Conservation (phyloP, 495 filamentous ascomycete genomes). For the Cercophora sp. region DNA sequence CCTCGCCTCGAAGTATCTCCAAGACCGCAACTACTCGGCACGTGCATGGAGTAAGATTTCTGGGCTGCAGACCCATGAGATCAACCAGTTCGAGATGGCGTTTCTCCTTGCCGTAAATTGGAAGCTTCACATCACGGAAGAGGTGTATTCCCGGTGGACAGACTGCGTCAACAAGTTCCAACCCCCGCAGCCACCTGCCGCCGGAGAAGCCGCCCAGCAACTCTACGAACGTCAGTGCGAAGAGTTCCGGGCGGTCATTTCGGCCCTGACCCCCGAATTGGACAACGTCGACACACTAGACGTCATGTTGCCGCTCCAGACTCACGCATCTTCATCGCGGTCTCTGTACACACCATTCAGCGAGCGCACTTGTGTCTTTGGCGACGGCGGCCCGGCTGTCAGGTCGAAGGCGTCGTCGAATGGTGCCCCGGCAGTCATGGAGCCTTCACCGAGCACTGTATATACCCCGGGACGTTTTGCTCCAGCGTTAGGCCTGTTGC, state of each 20-base stretch:
- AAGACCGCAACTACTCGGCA: slow-evolving; percentile 96
- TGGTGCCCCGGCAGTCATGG: slow-evolving; percentile 54
- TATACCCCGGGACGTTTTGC: slow-evolving; percentile 46
- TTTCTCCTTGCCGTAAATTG: slow-evolving; percentile 88
- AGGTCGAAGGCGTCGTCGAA: slow-evolving; percentile 32
- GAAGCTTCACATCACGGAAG: slow-evolving; percentile 89
- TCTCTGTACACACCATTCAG: slow-evolving; percentile 29
- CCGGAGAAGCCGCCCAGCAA: slow-evolving; percentile 41
- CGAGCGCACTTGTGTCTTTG: slow-evolving; percentile 27
- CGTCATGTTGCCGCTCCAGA: slow-evolving; percentile 24
- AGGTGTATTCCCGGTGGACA: slow-evolving; percentile 85
- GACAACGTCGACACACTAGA: slow-evolving; percentile 55
- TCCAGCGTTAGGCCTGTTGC: slow-evolving; percentile 60
- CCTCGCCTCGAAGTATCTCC: slow-evolving; percentile 92
- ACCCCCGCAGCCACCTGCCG: slow-evolving; percentile 60
- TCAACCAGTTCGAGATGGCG: slow-evolving; percentile 94
- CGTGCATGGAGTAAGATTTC: slow-evolving; percentile 98
- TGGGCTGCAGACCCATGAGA: slow-evolving; percentile 81
- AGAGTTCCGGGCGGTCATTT: slow-evolving; percentile 74
- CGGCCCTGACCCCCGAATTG: slow-evolving; percentile 72
- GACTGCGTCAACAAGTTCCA: slow-evolving; percentile 86
- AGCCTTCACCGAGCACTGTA: slow-evolving; percentile 55
- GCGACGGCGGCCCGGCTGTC: slow-evolving; percentile 39
- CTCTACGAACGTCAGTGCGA: slow-evolving; percentile 44
- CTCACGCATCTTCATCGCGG: slow-evolving; percentile 21